Base-by-base conservation (phyloP, 2,329 filamentous ascomycete genomes). In the Rhynchosporium graminicola region DNA sequence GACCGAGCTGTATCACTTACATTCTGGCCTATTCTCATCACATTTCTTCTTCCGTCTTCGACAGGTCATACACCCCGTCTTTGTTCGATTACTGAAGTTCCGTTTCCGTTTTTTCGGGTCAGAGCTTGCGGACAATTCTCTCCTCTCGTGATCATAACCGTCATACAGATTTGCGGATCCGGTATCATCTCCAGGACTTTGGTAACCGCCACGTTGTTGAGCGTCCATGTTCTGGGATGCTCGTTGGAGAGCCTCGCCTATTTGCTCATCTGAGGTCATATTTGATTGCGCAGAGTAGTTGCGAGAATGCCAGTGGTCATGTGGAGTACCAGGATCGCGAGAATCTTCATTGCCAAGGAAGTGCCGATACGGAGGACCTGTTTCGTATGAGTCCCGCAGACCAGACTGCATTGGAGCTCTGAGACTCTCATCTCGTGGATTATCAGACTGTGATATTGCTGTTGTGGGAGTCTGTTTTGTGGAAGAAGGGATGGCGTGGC, bases 1-100 rank as follows among this genome's bases (percentile, higher is more conserved):
- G 15, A 28, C 38, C 45, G 57, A 54, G 6, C 60, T 38, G 51
- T 31, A 7, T 13, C 43, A 81, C 90, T 82, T 81, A 96, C 95
- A 98, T 76, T 92, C 87, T 31, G 95, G 95, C 76, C 96, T 96
- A 59, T 84, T 85, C 79, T 98, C 95, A 74, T 98, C 94, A 74
- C 95, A 98, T 78, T 98, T 98, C 86, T 98, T 98, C 83, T 98
- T 98, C 63, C 94, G 85, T 74, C 86, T 86, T 64, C 94, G 84
- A 75, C 94, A 98, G 5, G 94, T 98, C 77, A 96, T 86, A 75
- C 94, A 98, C 38, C 93, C 92, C 9, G 93, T 97, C 78, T 98
- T 98, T 26, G 94, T 97, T 63, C 94, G 85, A 76, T 97, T 97
- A 78, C 92, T 96, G 73, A 97, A 98, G 72, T 91, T 91, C 45